phyloP scores from a whole-genome alignment of 495 filamentous ascomycete genomes.

The Neohortaea acidophila region DNA sequence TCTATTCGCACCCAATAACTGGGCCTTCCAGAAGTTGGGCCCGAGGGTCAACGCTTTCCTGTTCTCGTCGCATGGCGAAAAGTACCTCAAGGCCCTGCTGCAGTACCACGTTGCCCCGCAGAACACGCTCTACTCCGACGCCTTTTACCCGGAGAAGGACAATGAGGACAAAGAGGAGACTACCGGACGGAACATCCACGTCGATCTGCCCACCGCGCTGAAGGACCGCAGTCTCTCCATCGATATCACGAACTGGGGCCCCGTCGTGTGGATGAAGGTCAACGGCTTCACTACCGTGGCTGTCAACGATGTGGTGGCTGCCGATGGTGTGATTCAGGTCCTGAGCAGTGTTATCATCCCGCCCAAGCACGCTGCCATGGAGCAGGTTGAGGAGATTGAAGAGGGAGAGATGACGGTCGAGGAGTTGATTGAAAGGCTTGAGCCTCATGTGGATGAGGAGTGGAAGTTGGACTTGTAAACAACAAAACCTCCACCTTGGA shows the following conservation, averaged over 20 bases:
- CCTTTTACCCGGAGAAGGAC: constrained; percentile 35
- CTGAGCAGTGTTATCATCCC: constrained; percentile 57
- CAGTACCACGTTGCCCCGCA: constrained; percentile 63
- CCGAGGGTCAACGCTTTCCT: constrained; percentile 57
- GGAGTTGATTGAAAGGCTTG: constrained; percentile 45
- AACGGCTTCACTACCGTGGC: constrained; percentile 49
- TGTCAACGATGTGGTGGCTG: constrained; percentile 49
- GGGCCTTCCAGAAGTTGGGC: constrained; percentile 57
- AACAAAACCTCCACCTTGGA: too few species aligned
- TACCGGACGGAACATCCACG: constrained; percentile 30
- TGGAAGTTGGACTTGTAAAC: constrained; percentile 13
- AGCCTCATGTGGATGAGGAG: constrained; percentile 29
- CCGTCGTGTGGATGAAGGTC: constrained; percentile 49
- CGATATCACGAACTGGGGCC: constrained; percentile 48
- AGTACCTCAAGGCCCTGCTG: constrained; percentile 58
- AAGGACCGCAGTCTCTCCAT: constrained; percentile 43
- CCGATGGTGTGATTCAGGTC: constrained; percentile 65
- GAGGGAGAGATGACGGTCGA: constrained; percentile 47
- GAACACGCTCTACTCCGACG: constrained; percentile 70
- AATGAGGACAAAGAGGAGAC: background rate
- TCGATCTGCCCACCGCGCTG: constrained; percentile 54
- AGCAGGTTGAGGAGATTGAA: constrained; percentile 27
- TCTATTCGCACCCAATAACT: constrained; percentile 62
- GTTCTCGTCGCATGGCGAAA: constrained; percentile 51
- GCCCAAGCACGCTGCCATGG: constrained; percentile 35